These are phyloP conservation scores for Panaeolus papilionaceus DNA, from an alignment of 768 basidiomycete species.

Conservation along the genomic window DNA sequence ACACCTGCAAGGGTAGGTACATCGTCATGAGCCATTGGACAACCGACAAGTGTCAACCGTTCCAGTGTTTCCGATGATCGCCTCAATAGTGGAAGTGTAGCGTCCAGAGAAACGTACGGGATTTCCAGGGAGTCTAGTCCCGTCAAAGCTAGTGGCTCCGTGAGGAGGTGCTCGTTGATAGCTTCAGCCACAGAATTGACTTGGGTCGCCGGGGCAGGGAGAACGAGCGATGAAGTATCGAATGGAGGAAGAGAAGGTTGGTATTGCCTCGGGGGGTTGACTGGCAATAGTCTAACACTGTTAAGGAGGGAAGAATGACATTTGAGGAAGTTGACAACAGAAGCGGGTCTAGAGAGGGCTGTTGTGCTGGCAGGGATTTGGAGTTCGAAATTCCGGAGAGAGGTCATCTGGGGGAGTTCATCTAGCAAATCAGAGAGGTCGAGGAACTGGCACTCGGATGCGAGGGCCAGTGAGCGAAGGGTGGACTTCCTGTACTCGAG, in stretches of 20 bases:
- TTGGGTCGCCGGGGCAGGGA: not conserved
- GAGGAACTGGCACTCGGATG: conserved; percentile 33
- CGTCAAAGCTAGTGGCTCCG: conserved; percentile 17
- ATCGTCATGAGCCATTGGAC: not conserved
- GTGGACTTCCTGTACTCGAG: conserved; percentile 33
- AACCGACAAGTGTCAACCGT: not conserved
- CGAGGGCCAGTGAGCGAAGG: conserved; percentile 39
- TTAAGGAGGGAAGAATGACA: conserved; percentile 6
- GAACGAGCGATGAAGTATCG: too few relatives aligned
- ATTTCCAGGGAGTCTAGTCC: conserved; percentile 32
- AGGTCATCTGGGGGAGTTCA: conserved; percentile 33
- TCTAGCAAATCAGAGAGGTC: conserved; percentile 42
- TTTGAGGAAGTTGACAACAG: conserved; percentile 11
- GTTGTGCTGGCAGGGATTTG: conserved; percentile 19
- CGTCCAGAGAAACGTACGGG: conserved; percentile 26
- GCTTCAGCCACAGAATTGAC: not conserved
- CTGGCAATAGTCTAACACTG: not conserved
- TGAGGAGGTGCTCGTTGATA: conserved; percentile 23
- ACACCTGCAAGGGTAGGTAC: not conserved
- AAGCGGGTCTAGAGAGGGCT: conserved; percentile 2
- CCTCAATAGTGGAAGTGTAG: conserved; percentile 30
- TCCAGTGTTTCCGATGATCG: conserved; percentile 23
- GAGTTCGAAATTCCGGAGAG: conserved; percentile 31
- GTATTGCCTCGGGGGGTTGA: too few relatives aligned
- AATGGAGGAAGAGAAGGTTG: too few relatives aligned